Conservation (phyloP, 1,139 yeast species). For the Eremothecium coryli region DNA sequence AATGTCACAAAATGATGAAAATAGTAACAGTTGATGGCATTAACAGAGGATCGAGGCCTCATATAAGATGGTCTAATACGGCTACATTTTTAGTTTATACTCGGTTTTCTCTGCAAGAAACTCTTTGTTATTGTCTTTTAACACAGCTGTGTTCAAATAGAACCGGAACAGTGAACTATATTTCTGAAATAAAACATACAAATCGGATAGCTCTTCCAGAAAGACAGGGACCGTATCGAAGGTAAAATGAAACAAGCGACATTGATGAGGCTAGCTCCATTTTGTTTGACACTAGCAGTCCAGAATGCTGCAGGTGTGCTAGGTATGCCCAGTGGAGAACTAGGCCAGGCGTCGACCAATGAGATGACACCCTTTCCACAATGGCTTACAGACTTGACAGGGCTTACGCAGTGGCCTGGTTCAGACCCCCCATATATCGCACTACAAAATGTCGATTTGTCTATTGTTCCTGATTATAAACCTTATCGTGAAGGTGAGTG, state of each 20-base stretch:
- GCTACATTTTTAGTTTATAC: no score
- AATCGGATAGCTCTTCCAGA: no score
- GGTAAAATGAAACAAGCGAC: neutral
- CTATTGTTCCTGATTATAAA: conserved; percentile 40
- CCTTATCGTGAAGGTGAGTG: conserved; percentile 56
- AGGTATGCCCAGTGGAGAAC: neutral
- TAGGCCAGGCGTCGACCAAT: neutral
- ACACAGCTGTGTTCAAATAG: neutral
- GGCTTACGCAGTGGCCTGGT: conserved; percentile 73
- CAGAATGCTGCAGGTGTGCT: neutral
- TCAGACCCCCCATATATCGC: conserved; percentile 81
- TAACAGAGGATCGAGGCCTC: no score
- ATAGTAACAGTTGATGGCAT: no score
- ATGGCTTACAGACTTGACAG: conserved; percentile 73
- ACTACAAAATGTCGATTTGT: conserved; percentile 55
- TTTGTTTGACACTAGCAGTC: conserved; percentile 2
- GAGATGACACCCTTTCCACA: conserved; percentile 50
- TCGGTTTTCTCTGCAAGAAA: neutral
- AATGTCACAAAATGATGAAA: no score
- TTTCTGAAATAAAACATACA: neutral
- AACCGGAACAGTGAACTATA: neutral
- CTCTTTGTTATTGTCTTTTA: neutral
- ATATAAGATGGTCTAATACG: no score
- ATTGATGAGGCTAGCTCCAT: neutral
- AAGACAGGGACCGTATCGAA: no score